Evolutionary conservation across 2,329 filamentous ascomycete species (phyloP).

Genomic region (Trichoderma hamatum): DNA sequence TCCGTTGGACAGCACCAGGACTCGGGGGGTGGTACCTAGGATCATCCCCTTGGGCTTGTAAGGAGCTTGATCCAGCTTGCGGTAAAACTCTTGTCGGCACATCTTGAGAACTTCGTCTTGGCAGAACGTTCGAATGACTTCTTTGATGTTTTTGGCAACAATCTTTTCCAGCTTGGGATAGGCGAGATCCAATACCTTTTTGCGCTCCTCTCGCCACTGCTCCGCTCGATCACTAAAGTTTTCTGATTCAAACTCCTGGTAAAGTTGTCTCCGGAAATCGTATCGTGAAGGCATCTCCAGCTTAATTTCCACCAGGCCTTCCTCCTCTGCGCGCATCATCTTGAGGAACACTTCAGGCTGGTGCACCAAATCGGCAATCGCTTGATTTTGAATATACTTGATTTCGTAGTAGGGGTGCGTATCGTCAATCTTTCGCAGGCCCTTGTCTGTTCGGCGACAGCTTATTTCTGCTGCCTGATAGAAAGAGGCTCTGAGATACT

Average conservation of each 20-base stretch:
- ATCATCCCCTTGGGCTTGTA: constrained; percentile 94
- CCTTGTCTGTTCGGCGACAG: constrained; percentile 91
- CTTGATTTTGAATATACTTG: constrained; percentile 92
- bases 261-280: constrained; percentile 75
- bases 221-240: constrained; percentile 95
- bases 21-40: constrained; percentile 82
- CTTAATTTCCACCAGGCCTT: constrained; percentile 85
- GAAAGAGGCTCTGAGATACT: constrained; percentile 79
- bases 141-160: constrained; percentile 90
- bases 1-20: constrained; percentile 85
- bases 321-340: constrained; percentile 96
- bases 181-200: constrained; percentile 80
- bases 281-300: constrained; percentile 76
- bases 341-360: constrained; percentile 90
- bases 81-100: constrained; percentile 85
- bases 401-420: constrained; percentile 96
- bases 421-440: constrained; percentile 89
- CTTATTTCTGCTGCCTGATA: constrained; percentile 84
- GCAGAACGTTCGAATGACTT: constrained; percentile 89
- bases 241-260: constrained; percentile 86
- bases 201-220: constrained; percentile 88
- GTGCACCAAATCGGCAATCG: constrained; percentile 76
- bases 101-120: constrained; percentile 88
- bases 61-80: constrained; percentile 90
- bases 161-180: constrained; percentile 79